Evolutionary conservation across 805 yeast species (phyloP), one percentile per base, ranked within the genome.

Genomic region (Yamadazyma ubonensis): DNA sequence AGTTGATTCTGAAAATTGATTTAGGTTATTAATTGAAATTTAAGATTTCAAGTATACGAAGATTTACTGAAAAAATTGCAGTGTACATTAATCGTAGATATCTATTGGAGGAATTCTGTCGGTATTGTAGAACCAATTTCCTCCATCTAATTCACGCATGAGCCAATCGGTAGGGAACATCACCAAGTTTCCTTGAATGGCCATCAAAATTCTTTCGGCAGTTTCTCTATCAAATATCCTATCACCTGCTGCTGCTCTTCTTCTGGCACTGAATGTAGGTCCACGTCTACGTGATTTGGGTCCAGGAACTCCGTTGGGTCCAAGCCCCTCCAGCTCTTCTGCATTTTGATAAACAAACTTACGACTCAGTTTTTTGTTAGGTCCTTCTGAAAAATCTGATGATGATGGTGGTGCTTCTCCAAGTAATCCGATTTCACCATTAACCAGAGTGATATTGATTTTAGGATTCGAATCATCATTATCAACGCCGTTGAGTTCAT

Each of bases 21-120:
- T n/a, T n/a, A n/a, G n/a, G n/a, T n/a, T n/a, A n/a, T n/a, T n/a
- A n/a, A n/a, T n/a, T n/a, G n/a, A n/a, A n/a, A n/a, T n/a, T n/a
- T n/a, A n/a, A n/a, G n/a, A n/a, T n/a, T n/a, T n/a, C n/a, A n/a
- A n/a, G n/a, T n/a, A n/a, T n/a, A n/a, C n/a, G n/a, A n/a, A n/a
- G n/a, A n/a, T n/a, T n/a, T n/a, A n/a, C n/a, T n/a, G n/a, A n/a
- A n/a, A n/a, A n/a, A n/a, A 6, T 6, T 27, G 12, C 8, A 14
- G 11, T 5, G 30, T 4, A n/a, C 12, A 4, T 15, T 52, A 88
- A 53, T 89, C 91, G 59, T 86, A 93, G 38, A 93, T 91, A 57
- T 93, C 98, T 41, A 93, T 79, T 1, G 99, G 99, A 4, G 98
- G 96, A 19, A 93, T 69, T 54, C 96, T 79, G 57, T 93, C 99